Evolutionary conservation across 2,329 filamentous ascomycete genomes (phyloP).

Genomic region (Verticillium dahliae): DNA sequence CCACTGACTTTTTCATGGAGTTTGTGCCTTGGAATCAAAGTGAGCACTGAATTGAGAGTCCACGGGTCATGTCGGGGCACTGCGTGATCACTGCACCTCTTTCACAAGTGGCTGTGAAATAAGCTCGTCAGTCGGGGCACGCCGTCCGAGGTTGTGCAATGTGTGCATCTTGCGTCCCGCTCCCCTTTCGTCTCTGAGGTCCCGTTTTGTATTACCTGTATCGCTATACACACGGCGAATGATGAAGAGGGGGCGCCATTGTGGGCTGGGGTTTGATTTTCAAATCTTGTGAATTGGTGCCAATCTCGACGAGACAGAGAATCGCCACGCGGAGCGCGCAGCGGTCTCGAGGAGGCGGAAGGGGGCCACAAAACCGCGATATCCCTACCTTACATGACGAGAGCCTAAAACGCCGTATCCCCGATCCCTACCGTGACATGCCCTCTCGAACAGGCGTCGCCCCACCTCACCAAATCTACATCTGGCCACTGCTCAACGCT

Average conservation of each 20-base stretch:
- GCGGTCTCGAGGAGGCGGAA: no score
- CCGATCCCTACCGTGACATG: neutral
- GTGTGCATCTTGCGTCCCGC: neutral
- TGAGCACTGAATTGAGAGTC: neutral
- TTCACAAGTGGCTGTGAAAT: neutral
- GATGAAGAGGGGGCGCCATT: no score
- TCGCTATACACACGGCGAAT: no score
- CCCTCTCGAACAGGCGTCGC: neutral
- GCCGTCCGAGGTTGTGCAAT: neutral
- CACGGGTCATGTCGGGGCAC: neutral
- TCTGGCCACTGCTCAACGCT: conserved; percentile 17
- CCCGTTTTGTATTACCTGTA: no score
- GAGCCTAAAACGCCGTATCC: neutral
- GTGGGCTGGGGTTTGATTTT: no score
- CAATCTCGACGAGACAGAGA: no score
- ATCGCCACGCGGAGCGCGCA: no score
- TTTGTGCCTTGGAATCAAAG: neutral
- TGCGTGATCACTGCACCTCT: neutral
- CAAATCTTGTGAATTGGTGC: no score
- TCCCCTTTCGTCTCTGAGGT: no score
- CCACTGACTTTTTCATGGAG: neutral
- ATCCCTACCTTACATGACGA: neutral
- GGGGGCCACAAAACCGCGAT: no score
- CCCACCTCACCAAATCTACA: neutral
- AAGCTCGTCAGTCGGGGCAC: no score